A percentile compares a stretch with the other conserved stretches of the same genome.
Evolutionary conservation across 495 filamentous ascomycete genomes (phyloP).

Genomic region (Collariella sp.): DNA sequence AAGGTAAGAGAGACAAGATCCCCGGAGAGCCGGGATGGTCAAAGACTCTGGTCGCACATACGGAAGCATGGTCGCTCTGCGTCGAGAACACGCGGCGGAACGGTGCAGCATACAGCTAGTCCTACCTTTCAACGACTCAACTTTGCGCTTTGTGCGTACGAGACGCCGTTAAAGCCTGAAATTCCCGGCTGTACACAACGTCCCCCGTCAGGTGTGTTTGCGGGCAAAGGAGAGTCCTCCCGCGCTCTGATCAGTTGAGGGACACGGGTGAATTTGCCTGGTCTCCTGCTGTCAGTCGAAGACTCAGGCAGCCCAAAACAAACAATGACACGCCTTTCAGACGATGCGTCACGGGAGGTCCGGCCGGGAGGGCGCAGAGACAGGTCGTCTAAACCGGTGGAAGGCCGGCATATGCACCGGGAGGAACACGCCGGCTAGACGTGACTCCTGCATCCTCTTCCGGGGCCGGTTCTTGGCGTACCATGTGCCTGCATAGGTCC

Average conservation of each 20-base stretch:
- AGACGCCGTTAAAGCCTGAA: not conserved
- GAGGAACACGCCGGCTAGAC: too few relatives aligned
- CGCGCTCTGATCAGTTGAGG: not conserved
- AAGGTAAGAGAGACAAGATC: not conserved
- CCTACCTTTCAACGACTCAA: not conserved
- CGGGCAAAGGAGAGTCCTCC: not conserved
- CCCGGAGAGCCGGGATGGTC: not conserved
- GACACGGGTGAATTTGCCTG: not conserved
- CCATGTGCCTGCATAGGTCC: too few relatives aligned
- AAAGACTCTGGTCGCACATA: not conserved
- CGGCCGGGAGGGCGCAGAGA: too few relatives aligned
- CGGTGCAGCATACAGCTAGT: not conserved
- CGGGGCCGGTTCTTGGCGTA: too few relatives aligned
- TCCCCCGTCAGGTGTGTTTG: not conserved
- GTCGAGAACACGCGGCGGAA: not conserved
- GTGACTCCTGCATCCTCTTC: too few relatives aligned
- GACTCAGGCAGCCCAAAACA: too few relatives aligned
- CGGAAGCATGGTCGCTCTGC: not conserved
- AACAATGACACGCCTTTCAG: too few relatives aligned
- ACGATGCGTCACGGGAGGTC: too few relatives aligned
- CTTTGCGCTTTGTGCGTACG: not conserved
- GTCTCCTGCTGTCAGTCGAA: not conserved
- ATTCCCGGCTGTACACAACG: slow-evolving; percentile 7
- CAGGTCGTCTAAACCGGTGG: too few relatives aligned
- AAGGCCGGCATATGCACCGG: too few relatives aligned